A percentile compares a stretch with the other conserved stretches of the same genome.
Evolutionary conservation across 805 yeast species (phyloP).

Genomic region (Cyberlindnera samutprakarnensis): DNA sequence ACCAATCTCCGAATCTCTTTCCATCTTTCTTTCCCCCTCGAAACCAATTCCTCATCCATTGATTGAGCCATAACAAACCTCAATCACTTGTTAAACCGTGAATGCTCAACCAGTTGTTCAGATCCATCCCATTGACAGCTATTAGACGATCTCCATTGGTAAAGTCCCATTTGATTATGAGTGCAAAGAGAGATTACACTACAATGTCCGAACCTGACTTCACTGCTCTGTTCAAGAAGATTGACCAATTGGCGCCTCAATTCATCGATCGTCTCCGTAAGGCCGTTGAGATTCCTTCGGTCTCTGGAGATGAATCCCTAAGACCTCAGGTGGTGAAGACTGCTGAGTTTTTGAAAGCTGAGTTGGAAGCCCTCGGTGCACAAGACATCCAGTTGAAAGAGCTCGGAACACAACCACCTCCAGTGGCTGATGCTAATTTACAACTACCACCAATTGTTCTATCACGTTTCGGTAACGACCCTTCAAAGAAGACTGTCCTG

Average conservation of each 20-base stretch:
- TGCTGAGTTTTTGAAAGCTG: constrained; percentile 72
- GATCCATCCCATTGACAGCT: no score
- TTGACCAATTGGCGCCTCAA: constrained; percentile 66
- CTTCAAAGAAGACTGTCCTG: constrained; percentile 78
- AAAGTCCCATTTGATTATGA: no score
- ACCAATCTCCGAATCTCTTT: no score
- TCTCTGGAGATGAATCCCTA: constrained; percentile 80
- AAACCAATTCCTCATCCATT: no score
- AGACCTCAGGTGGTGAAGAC: constrained; percentile 88
- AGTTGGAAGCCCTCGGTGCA: constrained; percentile 70
- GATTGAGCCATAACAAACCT: no score
- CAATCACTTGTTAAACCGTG: no score
- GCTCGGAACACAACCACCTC: constrained; percentile 89
- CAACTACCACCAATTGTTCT: constrained; percentile 93
- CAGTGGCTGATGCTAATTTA: constrained; percentile 57
- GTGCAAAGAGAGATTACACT: constrained; percentile 7
- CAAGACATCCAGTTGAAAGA: constrained; percentile 74
- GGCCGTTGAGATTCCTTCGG: constrained; percentile 95
- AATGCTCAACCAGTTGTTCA: no score
- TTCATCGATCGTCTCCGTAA: constrained; percentile 65
- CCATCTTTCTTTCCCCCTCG: no score
- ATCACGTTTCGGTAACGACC: constrained; percentile 78
- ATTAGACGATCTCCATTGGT: no score
- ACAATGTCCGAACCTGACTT: constrained; percentile 15
- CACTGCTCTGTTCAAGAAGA: constrained; percentile 22